These are phyloP conservation scores for Krasilnikovozyma curviuscula DNA, from an alignment of 768 basidiomycete genomes.

Conservation along the genomic window DNA sequence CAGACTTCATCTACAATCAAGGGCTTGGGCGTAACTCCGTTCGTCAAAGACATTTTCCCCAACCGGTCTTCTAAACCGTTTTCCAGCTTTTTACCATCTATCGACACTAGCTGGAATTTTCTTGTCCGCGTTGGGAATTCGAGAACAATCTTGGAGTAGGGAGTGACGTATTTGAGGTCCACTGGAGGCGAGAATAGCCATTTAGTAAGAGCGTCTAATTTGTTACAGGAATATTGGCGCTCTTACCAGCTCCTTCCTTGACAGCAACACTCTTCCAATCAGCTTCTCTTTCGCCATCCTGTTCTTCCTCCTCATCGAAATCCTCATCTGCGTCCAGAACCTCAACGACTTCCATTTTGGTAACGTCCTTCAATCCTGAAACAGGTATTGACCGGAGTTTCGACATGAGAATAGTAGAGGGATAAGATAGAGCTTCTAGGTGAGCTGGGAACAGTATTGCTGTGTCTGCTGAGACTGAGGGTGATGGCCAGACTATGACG, in stretches of 20 bases:
- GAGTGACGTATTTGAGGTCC: constrained; percentile 11
- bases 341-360: neutral
- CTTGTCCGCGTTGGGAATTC: neutral
- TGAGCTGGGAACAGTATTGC: too few species aligned
- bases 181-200: neutral
- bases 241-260: constrained; percentile 19
- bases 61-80: neutral
- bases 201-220: too few species aligned
- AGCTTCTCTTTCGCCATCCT: constrained; percentile 14
- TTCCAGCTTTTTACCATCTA: constrained; percentile 1
- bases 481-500: too few species aligned
- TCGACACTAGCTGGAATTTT: constrained; percentile 3
- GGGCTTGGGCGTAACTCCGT: neutral
- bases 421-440: too few species aligned
- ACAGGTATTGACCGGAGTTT: too few species aligned
- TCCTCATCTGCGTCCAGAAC: constrained; percentile 1
- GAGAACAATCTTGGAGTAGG: constrained; percentile 1
- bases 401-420: too few species aligned
- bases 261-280: constrained; percentile 18
- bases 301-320: neutral
- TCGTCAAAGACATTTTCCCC: neutral
- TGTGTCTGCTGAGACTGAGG: too few species aligned
- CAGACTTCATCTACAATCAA: constrained; percentile 6
- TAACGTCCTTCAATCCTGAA: neutral
- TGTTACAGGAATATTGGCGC: too few species aligned